A percentile compares a stretch with the other conserved stretches of the same genome.
These are phyloP conservation scores for Acer campestre DNA, from an alignment of 345 rosid genomes.

Conservation along the genomic window DNA sequence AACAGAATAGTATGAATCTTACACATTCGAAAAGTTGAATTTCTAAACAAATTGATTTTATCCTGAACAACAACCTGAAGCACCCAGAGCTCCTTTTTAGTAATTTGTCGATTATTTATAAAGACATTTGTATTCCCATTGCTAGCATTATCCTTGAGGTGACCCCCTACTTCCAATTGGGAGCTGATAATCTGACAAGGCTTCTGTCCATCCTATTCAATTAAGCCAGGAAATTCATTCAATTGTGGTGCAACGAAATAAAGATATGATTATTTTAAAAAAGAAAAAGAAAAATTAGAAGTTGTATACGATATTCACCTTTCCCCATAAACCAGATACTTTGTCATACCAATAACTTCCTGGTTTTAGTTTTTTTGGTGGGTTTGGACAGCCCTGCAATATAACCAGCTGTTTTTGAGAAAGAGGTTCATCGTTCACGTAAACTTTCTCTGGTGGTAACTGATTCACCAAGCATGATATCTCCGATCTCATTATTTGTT, in stretches of 20 bases:
- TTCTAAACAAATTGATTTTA: constrained; percentile 14
- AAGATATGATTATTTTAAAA: neutral
- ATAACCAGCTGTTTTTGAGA: constrained; percentile 43
- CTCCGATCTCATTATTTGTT: constrained; percentile 64
- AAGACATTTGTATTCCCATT: constrained; percentile 66
- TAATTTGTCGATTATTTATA: constrained; percentile 71
- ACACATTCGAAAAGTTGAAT: neutral
- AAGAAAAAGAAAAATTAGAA: constrained; percentile 4
- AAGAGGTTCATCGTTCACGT: constrained; percentile 59
- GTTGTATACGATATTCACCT: constrained; percentile 49
- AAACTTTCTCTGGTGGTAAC: constrained; percentile 62
- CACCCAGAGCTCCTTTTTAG: constrained; percentile 57
- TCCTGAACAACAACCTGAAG: constrained; percentile 58
- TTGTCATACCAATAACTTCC: constrained; percentile 91
- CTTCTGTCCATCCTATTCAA: constrained; percentile 68
- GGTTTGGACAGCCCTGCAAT: constrained; percentile 64
- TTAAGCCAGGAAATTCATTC: constrained; percentile 20
- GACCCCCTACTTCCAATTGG: constrained; percentile 54
- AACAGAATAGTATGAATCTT: constrained; percentile 18
- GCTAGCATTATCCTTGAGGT: constrained; percentile 51
- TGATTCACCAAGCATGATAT: constrained; percentile 61
- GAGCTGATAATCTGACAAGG: constrained; percentile 80
- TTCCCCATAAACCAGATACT: constrained; percentile 88
- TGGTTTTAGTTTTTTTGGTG: constrained; percentile 74
- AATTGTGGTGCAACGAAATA: constrained; percentile 11